Evolutionary conservation across 179 eudicot species (phyloP), one percentile per base, ranked within the genome.

Genomic region (Spergularia azorica): DNA sequence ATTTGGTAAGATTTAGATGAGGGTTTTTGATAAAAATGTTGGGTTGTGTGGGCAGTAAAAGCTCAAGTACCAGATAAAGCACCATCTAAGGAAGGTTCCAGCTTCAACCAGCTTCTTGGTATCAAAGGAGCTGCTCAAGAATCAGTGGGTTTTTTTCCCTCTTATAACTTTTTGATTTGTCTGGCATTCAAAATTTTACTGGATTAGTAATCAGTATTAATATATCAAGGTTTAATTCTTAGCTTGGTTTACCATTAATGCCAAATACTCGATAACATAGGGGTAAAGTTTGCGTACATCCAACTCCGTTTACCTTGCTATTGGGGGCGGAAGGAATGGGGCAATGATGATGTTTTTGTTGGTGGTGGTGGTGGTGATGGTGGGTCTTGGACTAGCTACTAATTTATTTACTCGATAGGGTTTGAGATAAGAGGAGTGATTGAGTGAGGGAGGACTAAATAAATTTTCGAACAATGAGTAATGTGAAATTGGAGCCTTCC

Each of bases 81-180:
- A 26, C 95, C 96, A 60, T 84, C 87, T 12, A 86, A 83, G 50
- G 76, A 84, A 61, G 98, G 98, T 68, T 95, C 97, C 0, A 87
- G 95, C 69, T 71, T 95, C 72, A 95, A 95, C 74, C 98, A 95
- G 88, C 89, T 95, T 66, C 88, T 95, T 68, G 98, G 98, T 15
- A 95, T 95, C 60, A 95, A 93, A 89, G 97, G 98, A 80, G 98
- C 98, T 76, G 83, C 91, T 73, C 90, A 89, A 84, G 97, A 95
- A 89, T 79, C 93, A 76, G 98, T 95, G 78, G 75, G 92, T 77
- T 78, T 78, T 77, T 51, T 51, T 26, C 68, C 46, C 55, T 61
- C 48, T n/a, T 62, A n/a, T 59, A 12, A 8, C 43, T 18, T 12
- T 15, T 6, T 56, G 6, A 4, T 26, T 43, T 72, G 16, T 14